Evolutionary conservation across 305 asterid species (phyloP).

Genomic region (Fraxinus velutina): DNA sequence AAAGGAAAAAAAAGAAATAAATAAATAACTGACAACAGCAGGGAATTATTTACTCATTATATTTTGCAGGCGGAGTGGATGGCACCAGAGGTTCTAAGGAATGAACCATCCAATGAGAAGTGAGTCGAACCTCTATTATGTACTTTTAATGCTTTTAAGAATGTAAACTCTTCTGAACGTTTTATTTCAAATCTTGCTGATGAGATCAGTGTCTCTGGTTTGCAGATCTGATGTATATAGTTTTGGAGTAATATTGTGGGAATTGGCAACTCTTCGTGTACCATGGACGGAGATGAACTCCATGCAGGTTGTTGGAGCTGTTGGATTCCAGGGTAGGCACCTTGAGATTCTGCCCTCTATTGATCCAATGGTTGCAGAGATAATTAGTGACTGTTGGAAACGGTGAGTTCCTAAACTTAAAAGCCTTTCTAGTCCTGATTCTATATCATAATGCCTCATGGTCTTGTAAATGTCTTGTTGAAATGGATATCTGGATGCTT

Average conservation of each 20-base stretch:
- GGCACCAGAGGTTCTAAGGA: constrained; percentile 97
- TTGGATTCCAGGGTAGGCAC: constrained; percentile 51
- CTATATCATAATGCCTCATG: neutral
- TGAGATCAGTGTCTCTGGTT: neutral
- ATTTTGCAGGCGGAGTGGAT: constrained; percentile 96
- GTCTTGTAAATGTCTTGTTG: neutral
- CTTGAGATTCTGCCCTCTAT: constrained; percentile 38
- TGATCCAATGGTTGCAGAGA: constrained; percentile 46
- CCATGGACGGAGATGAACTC: constrained; percentile 58
- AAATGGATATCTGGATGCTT: neutral
- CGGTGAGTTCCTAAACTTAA: constrained; percentile 29
- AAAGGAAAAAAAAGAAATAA: neutral
- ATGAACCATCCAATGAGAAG: constrained; percentile 88
- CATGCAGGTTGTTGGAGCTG: constrained; percentile 62
- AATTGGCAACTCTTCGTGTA: constrained; percentile 43
- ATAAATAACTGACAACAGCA: neutral
- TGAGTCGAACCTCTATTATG: constrained; percentile 23
- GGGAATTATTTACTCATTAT: constrained; percentile 14
- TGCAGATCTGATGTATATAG: constrained; percentile 57
- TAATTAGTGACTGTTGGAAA: constrained; percentile 48
- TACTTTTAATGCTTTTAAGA: neutral
- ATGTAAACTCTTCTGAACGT: neutral
- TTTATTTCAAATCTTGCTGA: neutral
- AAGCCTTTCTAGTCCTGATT: neutral
- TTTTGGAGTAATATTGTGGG: constrained; percentile 58